A percentile compares a stretch with the other conserved stretches of the same genome.
Conservation (phyloP, 2,329 filamentous ascomycete genomes). For the Madurella fahalii region DNA sequence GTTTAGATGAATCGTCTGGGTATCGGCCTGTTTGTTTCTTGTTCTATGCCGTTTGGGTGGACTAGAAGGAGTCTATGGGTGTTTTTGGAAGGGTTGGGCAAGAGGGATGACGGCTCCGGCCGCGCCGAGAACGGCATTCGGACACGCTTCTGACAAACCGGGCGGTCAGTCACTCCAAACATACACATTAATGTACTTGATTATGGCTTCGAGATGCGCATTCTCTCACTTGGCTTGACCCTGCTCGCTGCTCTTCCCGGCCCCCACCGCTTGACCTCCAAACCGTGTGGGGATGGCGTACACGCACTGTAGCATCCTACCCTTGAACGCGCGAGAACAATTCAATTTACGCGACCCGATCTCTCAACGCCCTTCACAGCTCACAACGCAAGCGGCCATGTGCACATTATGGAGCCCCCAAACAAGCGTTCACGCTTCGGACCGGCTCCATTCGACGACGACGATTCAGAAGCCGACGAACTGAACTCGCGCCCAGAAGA, state of each 20-base stretch:
- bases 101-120: too few species aligned
- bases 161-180: neutral
- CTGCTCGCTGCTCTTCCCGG: neutral
- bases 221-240: too few species aligned
- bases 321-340: neutral
- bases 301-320: constrained; percentile 8
- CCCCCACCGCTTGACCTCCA: neutral
- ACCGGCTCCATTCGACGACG: constrained; percentile 39
- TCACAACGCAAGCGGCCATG: constrained; percentile 11
- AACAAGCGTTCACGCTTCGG: constrained; percentile 58
- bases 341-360: neutral
- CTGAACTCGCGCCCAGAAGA: constrained; percentile 46
- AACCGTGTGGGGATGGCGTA: neutral
- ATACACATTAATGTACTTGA: neutral
- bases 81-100: neutral
- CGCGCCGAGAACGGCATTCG: neutral
- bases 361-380: neutral
- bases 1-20: constrained; percentile 55
- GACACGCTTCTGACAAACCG: too few species aligned
- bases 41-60: neutral
- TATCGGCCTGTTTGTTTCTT: neutral
- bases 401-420: constrained; percentile 50
- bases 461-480: constrained; percentile 42
- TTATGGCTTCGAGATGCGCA: neutral
- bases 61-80: constrained; percentile 13